phyloP scores from a whole-genome alignment of 2,329 filamentous ascomycete species.

The Chaetomiaceae sp. region DNA sequence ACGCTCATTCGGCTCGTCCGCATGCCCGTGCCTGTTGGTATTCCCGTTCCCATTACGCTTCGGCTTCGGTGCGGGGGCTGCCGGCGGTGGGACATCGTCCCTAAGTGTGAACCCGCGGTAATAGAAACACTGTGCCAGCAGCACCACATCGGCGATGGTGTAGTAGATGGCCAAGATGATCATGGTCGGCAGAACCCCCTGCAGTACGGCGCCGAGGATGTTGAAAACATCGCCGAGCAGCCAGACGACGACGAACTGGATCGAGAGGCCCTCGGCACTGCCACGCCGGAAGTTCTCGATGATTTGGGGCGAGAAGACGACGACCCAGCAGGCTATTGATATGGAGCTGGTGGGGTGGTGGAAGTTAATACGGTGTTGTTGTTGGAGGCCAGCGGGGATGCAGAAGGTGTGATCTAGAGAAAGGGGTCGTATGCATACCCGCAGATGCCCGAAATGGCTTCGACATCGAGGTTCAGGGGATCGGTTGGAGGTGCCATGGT shows the following conservation, averaged over 20 bases:
- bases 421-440: conserved; percentile 50
- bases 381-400: too few relatives aligned
- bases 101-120: conserved; percentile 77
- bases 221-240: conserved; percentile 94
- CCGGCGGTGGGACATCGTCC: conserved; percentile 43
- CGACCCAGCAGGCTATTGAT: conserved; percentile 95
- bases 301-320: conserved; percentile 96
- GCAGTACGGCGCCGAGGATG: conserved; percentile 84
- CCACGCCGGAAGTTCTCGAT: conserved; percentile 85
- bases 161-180: conserved; percentile 93
- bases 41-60: conserved; percentile 8
- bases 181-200: conserved; percentile 80
- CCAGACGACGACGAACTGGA: conserved; percentile 93
- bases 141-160: conserved; percentile 82
- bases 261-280: conserved; percentile 81
- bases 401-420: not conserved
- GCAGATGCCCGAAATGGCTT: conserved; percentile 88
- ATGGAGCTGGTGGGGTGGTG: conserved; percentile 64
- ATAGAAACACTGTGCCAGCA: conserved; percentile 89
- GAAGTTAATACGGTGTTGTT: conserved; percentile 10
- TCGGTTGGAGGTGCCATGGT: conserved; percentile 52
- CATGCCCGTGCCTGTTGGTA: conserved; percentile 15
- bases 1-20: conserved; percentile 46
- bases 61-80: conserved; percentile 1
- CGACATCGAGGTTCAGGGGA: conserved; percentile 71